Evolutionary conservation across 1,284 basidiomycete genomes (phyloP), one percentile per base, ranked within the genome.

Genomic region (Hemileia vastatrix): DNA sequence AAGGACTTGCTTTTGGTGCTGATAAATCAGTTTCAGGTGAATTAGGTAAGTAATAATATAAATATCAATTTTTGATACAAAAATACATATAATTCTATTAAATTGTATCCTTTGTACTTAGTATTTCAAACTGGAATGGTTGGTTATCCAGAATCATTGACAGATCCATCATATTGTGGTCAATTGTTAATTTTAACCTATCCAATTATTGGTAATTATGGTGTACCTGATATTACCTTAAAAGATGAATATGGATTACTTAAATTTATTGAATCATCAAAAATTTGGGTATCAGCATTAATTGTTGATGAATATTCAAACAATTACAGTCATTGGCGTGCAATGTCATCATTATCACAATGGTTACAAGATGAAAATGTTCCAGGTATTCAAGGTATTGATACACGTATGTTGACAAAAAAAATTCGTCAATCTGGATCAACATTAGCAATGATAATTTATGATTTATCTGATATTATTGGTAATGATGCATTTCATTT

Each of bases 111-210:
- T n/a, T n/a, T n/a, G n/a, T n/a, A n/a, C n/a, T n/a, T n/a, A n/a
- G n/a, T n/a, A n/a, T n/a, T n/a, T n/a, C n/a, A n/a, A n/a, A n/a
- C n/a, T n/a, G 92, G 92, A 64, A 95, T 98, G 94, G 92, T 97
- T 66, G 95, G 94, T 49, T 98, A 98, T 78, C 93, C 92, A 64
- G 94, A 98, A 76, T 97, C 94, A 15, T 80, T 98, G 67, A 98
- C 95, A 55, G 95, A 98, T 77, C 94, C 94, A 15, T 98, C 94
- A 2, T 98, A 98, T 79, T 87, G 93, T 77, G 92, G 92, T 57
- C 94, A 98, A 78, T 97, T 98, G 73, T 85, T 98, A 65, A 86
- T 98, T 65, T 82, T 98, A 70, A 98, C 94, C 5, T 97, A 96
- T 79, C 95, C 95, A 4, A 82, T 98, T 70, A 82, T 97, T 69